Evolutionary conservation across 345 rosid species (phyloP).

Genomic region (Carallia pectinifolia): DNA sequence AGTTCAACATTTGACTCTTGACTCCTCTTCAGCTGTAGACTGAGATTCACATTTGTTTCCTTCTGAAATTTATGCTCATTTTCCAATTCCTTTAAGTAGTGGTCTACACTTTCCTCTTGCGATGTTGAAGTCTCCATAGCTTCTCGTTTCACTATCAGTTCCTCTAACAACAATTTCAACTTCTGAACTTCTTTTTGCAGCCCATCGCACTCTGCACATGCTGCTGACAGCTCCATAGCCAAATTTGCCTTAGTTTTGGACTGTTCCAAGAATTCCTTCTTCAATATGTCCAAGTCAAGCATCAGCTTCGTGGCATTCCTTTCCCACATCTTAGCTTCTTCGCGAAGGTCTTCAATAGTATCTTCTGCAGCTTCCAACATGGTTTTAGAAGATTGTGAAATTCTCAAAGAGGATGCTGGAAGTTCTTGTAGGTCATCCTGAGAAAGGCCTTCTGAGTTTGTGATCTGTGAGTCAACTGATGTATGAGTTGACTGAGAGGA

Average conservation of each 20-base stretch:
- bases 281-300: conserved; percentile 44
- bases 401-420: conserved; percentile 20
- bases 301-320: conserved; percentile 46
- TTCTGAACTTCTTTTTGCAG: conserved; percentile 48
- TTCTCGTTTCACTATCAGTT: conserved; percentile 21
- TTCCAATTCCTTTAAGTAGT: conserved; percentile 41
- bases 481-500: conserved; percentile 34
- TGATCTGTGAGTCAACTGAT: conserved; percentile 21
- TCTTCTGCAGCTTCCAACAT: conserved; percentile 50
- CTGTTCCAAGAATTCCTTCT: conserved; percentile 43
- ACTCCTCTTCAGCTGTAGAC: conserved; percentile 53
- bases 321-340: conserved; percentile 61
- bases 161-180: conserved; percentile 33
- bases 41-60: conserved; percentile 41
- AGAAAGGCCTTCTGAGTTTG: conserved; percentile 26
- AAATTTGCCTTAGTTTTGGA: conserved; percentile 36
- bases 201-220: conserved; percentile 41
- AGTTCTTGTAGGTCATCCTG: conserved; percentile 18
- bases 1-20: conserved; percentile 63
- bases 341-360: conserved; percentile 40
- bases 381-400: conserved; percentile 36
- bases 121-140: conserved; percentile 24
- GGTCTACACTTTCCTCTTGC: conserved; percentile 16
- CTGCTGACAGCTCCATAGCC: conserved; percentile 44
- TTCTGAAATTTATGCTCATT: conserved; percentile 47